Percentiles rank a stretch among this genome's conserved stretches.
phyloP scores from a whole-genome alignment of 352 stramenopile species.

The Phytopythium delawarense region DNA sequence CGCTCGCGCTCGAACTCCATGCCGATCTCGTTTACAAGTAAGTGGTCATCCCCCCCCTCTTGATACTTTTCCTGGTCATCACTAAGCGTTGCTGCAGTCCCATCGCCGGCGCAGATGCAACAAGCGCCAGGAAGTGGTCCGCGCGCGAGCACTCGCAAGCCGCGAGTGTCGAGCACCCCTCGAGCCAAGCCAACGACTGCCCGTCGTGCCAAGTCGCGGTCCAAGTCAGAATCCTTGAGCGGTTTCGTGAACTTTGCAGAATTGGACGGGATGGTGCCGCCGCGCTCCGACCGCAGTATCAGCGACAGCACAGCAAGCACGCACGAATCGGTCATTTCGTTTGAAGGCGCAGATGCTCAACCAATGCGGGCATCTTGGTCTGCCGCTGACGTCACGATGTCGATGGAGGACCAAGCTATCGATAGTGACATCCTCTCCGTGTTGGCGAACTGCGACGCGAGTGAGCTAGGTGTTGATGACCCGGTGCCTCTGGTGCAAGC shows the following conservation, averaged over 20 bases:
- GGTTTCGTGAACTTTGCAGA: slow-evolving; percentile 25
- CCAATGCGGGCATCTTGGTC: slow-evolving; percentile 16
- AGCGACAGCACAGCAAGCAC: slow-evolving; percentile 27
- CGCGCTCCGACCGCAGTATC: slow-evolving; percentile 25
- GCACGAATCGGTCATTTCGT: slow-evolving; percentile 20
- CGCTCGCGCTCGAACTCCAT: slow-evolving; percentile 76
- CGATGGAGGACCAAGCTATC: slow-evolving; percentile 62
- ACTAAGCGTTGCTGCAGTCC: background rate
- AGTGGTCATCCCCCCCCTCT: too few species aligned
- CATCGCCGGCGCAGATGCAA: slow-evolving; percentile 2
- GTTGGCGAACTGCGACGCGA: slow-evolving; percentile 44
- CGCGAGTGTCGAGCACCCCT: slow-evolving; percentile 28
- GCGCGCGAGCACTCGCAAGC: slow-evolving; percentile 22
- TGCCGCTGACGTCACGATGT: slow-evolving; percentile 20
- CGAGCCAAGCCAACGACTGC: slow-evolving; percentile 21
- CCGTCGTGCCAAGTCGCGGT: slow-evolving; percentile 42
- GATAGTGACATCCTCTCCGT: slow-evolving; percentile 77
- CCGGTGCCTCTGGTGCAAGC: slow-evolving; percentile 6
- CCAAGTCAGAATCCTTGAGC: slow-evolving; percentile 58
- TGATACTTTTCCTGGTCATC: background rate
- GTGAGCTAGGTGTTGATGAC: slow-evolving; percentile 26
- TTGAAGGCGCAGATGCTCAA: slow-evolving; percentile 10
- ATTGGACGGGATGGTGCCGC: slow-evolving; percentile 23
- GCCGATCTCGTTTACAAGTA: slow-evolving; percentile 41
- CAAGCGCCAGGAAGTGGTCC: slow-evolving; percentile 2